These are phyloP conservation scores for Malassezia sympodialis DNA, from an alignment of 1,284 basidiomycete genomes.

Conservation along the genomic window DNA sequence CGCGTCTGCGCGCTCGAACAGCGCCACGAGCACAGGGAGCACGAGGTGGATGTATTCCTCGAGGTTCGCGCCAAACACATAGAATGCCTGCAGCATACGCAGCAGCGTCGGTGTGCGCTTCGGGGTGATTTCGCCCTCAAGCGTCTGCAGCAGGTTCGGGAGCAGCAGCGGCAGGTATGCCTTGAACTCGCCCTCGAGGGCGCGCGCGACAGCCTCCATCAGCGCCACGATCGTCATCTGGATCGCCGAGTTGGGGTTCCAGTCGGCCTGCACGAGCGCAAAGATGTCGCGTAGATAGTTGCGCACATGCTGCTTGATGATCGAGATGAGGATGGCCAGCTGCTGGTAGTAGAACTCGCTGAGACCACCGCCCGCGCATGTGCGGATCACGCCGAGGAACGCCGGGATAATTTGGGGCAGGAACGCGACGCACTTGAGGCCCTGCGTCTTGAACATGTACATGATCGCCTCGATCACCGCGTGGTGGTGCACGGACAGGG, in stretches of 20 bases:
- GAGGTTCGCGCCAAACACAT: conserved; percentile 88
- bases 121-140: conserved; percentile 50
- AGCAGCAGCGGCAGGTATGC: conserved; percentile 88
- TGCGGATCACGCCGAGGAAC: conserved; percentile 75
- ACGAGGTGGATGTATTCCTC: conserved; percentile 97
- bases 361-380: conserved; percentile 60
- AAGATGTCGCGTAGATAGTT: conserved; percentile 53
- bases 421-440: conserved; percentile 89
- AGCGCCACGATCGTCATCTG: conserved; percentile 87
- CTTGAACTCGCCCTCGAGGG: conserved; percentile 94
- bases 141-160: conserved; percentile 75
- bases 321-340: conserved; percentile 85
- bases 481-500: conserved; percentile 57
- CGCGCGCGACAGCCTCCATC: conserved; percentile 86
- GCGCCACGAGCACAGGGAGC: conserved; percentile 83
- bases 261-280: conserved; percentile 44
- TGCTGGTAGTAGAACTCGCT: conserved; percentile 95
- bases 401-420: conserved; percentile 93
- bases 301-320: conserved; percentile 95
- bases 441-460: conserved; percentile 98
- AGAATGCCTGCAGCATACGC: conserved; percentile 83
- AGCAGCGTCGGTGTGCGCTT: conserved; percentile 61
- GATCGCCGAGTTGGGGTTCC: conserved; percentile 58
- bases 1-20: conserved; percentile 75
- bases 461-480: conserved; percentile 92